Evolutionary conservation across 2,329 filamentous ascomycete genomes (phyloP), one percentile per base, ranked within the genome.

Genomic region (Fusarium nisikadoi): DNA sequence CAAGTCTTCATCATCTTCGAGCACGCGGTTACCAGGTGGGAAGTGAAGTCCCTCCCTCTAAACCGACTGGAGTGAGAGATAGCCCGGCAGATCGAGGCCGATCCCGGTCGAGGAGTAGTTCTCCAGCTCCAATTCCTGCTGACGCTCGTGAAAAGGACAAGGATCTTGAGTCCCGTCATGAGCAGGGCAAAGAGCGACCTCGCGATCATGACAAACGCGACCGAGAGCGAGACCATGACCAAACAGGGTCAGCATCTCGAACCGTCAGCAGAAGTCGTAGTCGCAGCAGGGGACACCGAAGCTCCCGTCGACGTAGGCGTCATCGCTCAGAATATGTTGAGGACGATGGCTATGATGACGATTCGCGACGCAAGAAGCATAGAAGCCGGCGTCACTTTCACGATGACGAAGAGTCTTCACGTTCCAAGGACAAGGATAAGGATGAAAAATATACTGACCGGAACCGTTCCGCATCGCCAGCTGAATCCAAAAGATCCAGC

Each of bases 1-100:
- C 92, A 63, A 93, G 93, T 74, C 88, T 93, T 58, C 88, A 91
- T 72, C 89, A 92, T 76, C 80, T 91, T 80, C 85, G 89, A 71
- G 88, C 88, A 29, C 82, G 85, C 70, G 86, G 86, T 42, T 84
- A 83, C 77, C 86, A 81, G 71, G 82, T 87, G 41, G 81, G 80
- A 73, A 83, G 83, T 71, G 80, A 83, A 55, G 76, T 75, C 59
- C 77, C 80, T 39, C 79, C 77, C 23, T 60, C 69, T 38, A 77
- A 64, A 29, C 68, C 71, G 17, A 61, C 59, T 46, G 64, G 65
- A 45, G 45, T 55, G 52, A 74, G 43, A 46, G 69, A 76, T 59
- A 75, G 67, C 19, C 68, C 70, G 50, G 65, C 67, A 8, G 74
- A 71, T 52, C 65, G 70, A 56, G 70, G 75, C 46, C 80, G 79